Conservation (phyloP, 2,329 filamentous ascomycete genomes). For the Arthrobotrys sphaeroides region DNA sequence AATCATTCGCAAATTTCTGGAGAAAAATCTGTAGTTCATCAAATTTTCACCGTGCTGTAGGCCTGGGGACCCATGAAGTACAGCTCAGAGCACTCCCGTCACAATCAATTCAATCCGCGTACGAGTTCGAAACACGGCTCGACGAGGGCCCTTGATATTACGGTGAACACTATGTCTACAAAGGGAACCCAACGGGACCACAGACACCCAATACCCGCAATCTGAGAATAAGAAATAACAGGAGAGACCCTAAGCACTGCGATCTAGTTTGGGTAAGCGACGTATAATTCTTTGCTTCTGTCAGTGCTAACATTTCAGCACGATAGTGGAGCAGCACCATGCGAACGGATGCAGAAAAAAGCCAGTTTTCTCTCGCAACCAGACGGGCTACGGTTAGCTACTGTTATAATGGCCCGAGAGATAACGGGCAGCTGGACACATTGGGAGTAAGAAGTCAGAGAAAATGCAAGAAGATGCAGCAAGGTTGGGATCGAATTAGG, state of each 20-base stretch:
- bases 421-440: slow-evolving; percentile 35
- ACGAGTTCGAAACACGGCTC: slow-evolving; percentile 22
- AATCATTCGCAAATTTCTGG: no score
- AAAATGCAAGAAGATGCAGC: slow-evolving; percentile 6
- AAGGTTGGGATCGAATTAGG: background rate
- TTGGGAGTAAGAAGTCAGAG: slow-evolving; percentile 15
- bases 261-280: slow-evolving; percentile 32
- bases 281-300: slow-evolving; percentile 15
- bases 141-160: slow-evolving; percentile 28
- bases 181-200: slow-evolving; percentile 4
- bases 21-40: no score
- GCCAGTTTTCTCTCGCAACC: slow-evolving; percentile 9
- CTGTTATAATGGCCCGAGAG: slow-evolving; percentile 26
- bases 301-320: slow-evolving; percentile 13
- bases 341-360: slow-evolving; percentile 14
- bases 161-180: slow-evolving; percentile 29
- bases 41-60: no score
- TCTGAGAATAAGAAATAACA: slow-evolving; percentile 12
- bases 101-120: background rate
- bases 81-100: background rate
- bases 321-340: slow-evolving; percentile 11
- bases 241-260: background rate
- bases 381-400: background rate
- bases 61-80: no score
- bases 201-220: slow-evolving; percentile 14